A percentile compares a stretch with the other conserved stretches of the same genome.
phyloP scores from a whole-genome alignment of 2,329 filamentous ascomycete genomes.

The Myriosclerotinia scirpicola region DNA sequence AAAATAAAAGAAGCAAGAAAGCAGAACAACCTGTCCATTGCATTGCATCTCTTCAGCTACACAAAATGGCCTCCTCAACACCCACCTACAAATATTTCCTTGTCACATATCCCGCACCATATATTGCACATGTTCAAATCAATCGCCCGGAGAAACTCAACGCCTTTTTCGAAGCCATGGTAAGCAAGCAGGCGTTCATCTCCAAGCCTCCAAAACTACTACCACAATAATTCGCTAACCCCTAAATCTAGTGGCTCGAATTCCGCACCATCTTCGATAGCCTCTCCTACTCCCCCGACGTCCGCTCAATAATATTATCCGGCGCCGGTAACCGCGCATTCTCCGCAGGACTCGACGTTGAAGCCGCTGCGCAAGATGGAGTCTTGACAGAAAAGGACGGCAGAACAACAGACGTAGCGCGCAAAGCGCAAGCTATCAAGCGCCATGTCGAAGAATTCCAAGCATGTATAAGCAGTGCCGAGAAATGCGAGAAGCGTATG shows the following conservation, averaged over 20 bases:
- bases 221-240: constrained; percentile 1
- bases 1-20: constrained; percentile 6
- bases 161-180: constrained; percentile 77
- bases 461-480: constrained; percentile 69
- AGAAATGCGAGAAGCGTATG: constrained; percentile 85
- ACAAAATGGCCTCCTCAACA: constrained; percentile 27
- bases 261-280: constrained; percentile 69
- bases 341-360: constrained; percentile 81
- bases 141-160: constrained; percentile 86
- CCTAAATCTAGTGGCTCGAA: constrained; percentile 64
- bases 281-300: constrained; percentile 68
- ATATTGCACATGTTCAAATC: constrained; percentile 89
- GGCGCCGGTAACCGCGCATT: constrained; percentile 83
- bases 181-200: neutral
- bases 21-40: neutral
- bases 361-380: constrained; percentile 59
- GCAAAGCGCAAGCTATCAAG: constrained; percentile 61
- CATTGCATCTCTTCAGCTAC: neutral
- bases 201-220: neutral
- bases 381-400: constrained; percentile 42
- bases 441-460: constrained; percentile 79
- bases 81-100: constrained; percentile 45
- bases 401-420: constrained; percentile 55
- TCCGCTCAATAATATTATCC: constrained; percentile 77
- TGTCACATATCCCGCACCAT: constrained; percentile 67